These are phyloP conservation scores for Macroventuria anomochaeta DNA, from an alignment of 2,329 filamentous ascomycete genomes.

Conservation along the genomic window DNA sequence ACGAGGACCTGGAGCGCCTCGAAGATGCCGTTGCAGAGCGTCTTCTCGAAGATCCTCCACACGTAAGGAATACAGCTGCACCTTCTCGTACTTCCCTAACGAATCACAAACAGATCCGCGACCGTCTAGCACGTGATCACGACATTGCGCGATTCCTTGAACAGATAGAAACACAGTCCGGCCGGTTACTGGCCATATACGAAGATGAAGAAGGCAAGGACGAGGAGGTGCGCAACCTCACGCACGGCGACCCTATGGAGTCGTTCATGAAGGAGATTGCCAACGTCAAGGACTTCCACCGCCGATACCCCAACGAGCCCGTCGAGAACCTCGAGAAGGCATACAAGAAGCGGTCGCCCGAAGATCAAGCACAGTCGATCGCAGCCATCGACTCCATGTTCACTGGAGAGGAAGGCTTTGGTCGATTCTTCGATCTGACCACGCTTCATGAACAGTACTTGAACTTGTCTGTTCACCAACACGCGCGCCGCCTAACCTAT, in stretches of 20 bases:
- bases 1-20: conserved; percentile 94
- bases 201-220: conserved; percentile 75
- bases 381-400: conserved; percentile 88
- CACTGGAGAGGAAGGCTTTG: conserved; percentile 92
- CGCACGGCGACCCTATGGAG: conserved; percentile 84
- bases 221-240: conserved; percentile 83
- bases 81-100: conserved; percentile 8
- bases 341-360: conserved; percentile 75
- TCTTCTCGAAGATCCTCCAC: conserved; percentile 84
- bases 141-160: conserved; percentile 85
- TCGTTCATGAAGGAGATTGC: conserved; percentile 87
- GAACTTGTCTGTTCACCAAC: conserved; percentile 84
- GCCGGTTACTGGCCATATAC: conserved; percentile 82
- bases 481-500: conserved; percentile 72
- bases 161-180: conserved; percentile 86
- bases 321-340: conserved; percentile 94
- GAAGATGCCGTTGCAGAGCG: conserved; percentile 94
- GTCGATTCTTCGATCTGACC: conserved; percentile 89
- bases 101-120: conserved; percentile 71
- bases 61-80: conserved; percentile 62
- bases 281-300: conserved; percentile 85
- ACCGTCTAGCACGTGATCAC: conserved; percentile 88
- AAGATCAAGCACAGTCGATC: conserved; percentile 66
- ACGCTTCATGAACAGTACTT: conserved; percentile 84
- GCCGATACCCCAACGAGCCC: conserved; percentile 89